Percentiles rank a stretch among this genome's conserved stretches.
phyloP scores from a whole-genome alignment of 345 rosid genomes.

The Euclidium syriacum region DNA sequence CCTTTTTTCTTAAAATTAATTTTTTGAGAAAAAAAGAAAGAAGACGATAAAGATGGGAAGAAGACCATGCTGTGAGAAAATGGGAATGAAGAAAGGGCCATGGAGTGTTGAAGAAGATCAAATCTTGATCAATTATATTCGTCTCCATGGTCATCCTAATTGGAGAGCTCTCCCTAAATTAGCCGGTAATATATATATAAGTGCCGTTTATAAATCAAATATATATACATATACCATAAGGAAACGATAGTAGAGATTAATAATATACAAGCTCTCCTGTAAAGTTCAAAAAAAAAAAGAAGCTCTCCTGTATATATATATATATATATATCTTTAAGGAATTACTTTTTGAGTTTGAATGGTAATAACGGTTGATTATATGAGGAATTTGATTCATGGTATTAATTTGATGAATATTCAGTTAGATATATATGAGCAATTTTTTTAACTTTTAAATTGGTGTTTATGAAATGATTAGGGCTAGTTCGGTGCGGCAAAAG shows the following conservation, averaged over 20 bases:
- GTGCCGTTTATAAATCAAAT: no score
- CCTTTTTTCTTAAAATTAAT: background rate
- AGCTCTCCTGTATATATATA: no score
- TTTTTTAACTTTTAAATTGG: slow-evolving; percentile 9
- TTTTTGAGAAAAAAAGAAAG: background rate
- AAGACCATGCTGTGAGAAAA: slow-evolving; percentile 36
- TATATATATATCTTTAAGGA: no score
- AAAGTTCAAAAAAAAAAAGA: no score
- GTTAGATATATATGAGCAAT: background rate
- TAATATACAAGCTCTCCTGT: no score
- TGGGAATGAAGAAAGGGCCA: slow-evolving; percentile 35
- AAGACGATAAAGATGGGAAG: slow-evolving; percentile 19
- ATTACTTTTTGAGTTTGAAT: no score
- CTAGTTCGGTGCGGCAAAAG: slow-evolving; percentile 57
- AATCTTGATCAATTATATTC: slow-evolving; percentile 22
- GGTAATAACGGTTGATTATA: no score
- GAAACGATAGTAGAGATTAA: no score
- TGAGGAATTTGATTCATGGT: no score
- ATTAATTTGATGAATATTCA: background rate
- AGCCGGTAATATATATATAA: slow-evolving; percentile 30
- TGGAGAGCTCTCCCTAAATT: slow-evolving; percentile 36
- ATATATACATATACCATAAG: no score
- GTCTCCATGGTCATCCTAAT: slow-evolving; percentile 28
- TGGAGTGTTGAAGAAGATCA: slow-evolving; percentile 36
- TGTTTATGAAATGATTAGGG: slow-evolving; percentile 34